Evolutionary conservation across 768 basidiomycete species (phyloP), one percentile per base, ranked within the genome.

Genomic region (Xerocomellus chrysenteron): DNA sequence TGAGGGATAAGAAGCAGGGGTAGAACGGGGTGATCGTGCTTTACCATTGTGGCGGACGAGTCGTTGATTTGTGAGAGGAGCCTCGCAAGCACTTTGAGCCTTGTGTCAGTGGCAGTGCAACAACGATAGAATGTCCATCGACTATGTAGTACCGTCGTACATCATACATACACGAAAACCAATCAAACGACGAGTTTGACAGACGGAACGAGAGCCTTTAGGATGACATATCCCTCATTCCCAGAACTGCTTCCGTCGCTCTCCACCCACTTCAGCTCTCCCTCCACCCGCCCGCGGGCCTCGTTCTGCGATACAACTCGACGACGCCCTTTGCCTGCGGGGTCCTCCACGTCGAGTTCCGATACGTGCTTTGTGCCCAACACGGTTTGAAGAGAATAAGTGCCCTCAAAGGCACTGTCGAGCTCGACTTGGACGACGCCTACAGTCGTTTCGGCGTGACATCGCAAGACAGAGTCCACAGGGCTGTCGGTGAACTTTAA

Each of bases 391-490:
- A 76, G 51, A n/a, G 55, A 56, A 65, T 78, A 79, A 8, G 48
- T 53, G 32, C 80, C 80, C 54, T 82, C 80, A 56, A 72, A 82
- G 3, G 75, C 73, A 26, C 61, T 50, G 47, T 75, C 71, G 4
- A 79, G 68, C 39, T 52, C 47, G 0, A 72, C 64, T 16, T 58
- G 51, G 11, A 71, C 65, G 1, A 24, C 55, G 7, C 67, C 57
- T 13, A 75, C 71, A 2, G 66, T 65, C 36, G 78, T 71, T 30
- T 46, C 54, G 17, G 65, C 73, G 1, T 47, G 48, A 28, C 75
- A 63, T 5, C 54, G 53, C 43, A 81, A 65, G 41, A 65, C 41
- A n/a, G 76, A 73, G 55, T 73, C 65, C 39, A 75, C 56, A 4
- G 80, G 79, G 6, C 68, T 65, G 21, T 68, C 55, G 26, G 49